Conservation (phyloP, 1,139 yeast genomes). For the Barnettozyma hawaiiensis region DNA sequence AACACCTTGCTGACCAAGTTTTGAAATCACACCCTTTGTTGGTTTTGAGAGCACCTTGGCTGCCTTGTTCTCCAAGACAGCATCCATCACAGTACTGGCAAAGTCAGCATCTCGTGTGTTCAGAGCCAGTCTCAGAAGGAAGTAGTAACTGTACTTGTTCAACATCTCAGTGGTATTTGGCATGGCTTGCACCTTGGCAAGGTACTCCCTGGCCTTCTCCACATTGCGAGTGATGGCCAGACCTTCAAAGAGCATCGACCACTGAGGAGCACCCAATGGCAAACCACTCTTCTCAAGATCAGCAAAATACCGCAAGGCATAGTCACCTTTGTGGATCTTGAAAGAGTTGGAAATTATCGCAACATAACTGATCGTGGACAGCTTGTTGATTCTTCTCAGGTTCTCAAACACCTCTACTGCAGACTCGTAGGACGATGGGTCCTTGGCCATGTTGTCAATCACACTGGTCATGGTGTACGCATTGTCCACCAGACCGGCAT, state of each 20-base stretch:
- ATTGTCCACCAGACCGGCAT: constrained; percentile 41
- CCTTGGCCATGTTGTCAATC: constrained; percentile 50
- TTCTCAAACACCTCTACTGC: constrained; percentile 48
- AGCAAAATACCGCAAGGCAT: constrained; percentile 46
- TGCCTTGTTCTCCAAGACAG: constrained; percentile 26
- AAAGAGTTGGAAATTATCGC: constrained; percentile 58
- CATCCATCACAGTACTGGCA: constrained; percentile 37
- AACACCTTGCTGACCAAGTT: constrained; percentile 12
- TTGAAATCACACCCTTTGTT: constrained; percentile 10
- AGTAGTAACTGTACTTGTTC: constrained; percentile 54
- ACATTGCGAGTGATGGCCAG: constrained; percentile 35
- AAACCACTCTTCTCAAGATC: constrained; percentile 37
- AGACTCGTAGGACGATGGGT: constrained; percentile 42
- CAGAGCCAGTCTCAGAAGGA: constrained; percentile 42
- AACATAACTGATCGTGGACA: constrained; percentile 41
- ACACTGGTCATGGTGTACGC: constrained; percentile 48
- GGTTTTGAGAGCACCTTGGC: constrained; percentile 2
- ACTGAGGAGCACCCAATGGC: constrained; percentile 39
- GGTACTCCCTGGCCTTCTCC: constrained; percentile 39
- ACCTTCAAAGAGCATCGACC: constrained; percentile 57
- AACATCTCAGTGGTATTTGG: constrained; percentile 34
- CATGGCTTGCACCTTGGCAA: constrained; percentile 23
- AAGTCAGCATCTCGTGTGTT: constrained; percentile 31
- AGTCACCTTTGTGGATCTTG: constrained; percentile 40
- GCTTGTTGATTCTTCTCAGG: constrained; percentile 33